Conservation (phyloP, 2,329 filamentous ascomycete species). For the Calcarisporium arbuscula region DNA sequence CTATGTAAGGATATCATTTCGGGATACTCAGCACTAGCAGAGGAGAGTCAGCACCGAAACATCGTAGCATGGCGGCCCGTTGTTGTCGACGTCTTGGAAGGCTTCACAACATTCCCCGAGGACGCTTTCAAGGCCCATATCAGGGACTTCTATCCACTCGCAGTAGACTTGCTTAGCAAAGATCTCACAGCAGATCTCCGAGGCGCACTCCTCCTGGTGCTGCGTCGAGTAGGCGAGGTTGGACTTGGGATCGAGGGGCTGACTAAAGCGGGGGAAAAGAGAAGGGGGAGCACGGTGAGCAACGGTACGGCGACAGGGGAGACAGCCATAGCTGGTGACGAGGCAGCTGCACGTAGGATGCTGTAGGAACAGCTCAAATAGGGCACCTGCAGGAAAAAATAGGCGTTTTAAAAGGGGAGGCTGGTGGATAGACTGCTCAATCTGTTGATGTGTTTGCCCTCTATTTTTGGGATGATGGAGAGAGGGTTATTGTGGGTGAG, state of each 20-base stretch:
- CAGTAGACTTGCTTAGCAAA: slow-evolving; percentile 73
- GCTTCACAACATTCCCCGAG: slow-evolving; percentile 77
- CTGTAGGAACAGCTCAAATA: slow-evolving; percentile 20
- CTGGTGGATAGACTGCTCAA: too few relatives aligned
- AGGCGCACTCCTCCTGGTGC: slow-evolving; percentile 66
- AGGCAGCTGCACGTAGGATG: slow-evolving; percentile 29
- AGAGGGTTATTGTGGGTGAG: too few relatives aligned
- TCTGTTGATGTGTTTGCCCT: too few relatives aligned
- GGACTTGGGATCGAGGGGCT: slow-evolving; percentile 51
- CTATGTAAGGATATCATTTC: slow-evolving; percentile 91
- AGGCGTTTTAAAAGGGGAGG: too few relatives aligned
- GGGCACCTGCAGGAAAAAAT: too few relatives aligned
- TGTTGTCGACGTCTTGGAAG: slow-evolving; percentile 93
- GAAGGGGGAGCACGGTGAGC: slow-evolving; percentile 37
- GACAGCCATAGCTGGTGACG: slow-evolving; percentile 20
- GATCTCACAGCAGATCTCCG: slow-evolving; percentile 79
- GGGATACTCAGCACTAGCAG: slow-evolving; percentile 78
- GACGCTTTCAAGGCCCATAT: slow-evolving; percentile 76
- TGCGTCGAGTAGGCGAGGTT: slow-evolving; percentile 79
- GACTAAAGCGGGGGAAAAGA: slow-evolving; percentile 24
- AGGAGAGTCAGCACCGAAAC: slow-evolving; percentile 94
- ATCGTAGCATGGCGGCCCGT: slow-evolving; percentile 96
- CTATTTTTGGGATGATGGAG: too few relatives aligned
- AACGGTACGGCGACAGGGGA: slow-evolving; percentile 22
- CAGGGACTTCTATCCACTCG: slow-evolving; percentile 76